phyloP scores from a whole-genome alignment of 768 basidiomycete genomes.

The Trametes sanguinea region DNA sequence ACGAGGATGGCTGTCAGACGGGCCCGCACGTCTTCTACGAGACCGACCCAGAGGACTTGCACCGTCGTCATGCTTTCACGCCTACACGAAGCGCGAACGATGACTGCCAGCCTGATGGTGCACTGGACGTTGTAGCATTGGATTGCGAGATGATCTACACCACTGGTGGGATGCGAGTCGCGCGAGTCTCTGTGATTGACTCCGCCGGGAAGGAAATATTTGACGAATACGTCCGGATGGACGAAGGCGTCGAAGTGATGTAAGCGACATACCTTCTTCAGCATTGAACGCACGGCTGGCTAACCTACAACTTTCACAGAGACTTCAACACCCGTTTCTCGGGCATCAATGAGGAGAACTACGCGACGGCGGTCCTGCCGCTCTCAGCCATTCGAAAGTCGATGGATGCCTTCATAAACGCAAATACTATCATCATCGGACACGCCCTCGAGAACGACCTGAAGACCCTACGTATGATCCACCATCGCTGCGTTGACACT shows the following conservation, averaged over 20 bases:
- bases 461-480: constrained; percentile 85
- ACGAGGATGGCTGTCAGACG: constrained; percentile 67
- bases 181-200: constrained; percentile 88
- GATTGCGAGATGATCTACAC: constrained; percentile 99
- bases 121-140: constrained; percentile 79
- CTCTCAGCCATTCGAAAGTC: constrained; percentile 66
- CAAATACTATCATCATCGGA: constrained; percentile 86
- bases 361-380: constrained; percentile 63
- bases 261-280: constrained; percentile 28
- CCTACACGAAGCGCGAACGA: constrained; percentile 33
- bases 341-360: constrained; percentile 64
- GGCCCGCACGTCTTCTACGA: constrained; percentile 95
- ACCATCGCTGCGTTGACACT: constrained; percentile 85
- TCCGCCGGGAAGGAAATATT: constrained; percentile 71
- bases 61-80: constrained; percentile 77
- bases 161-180: constrained; percentile 89
- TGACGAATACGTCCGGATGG: constrained; percentile 82
- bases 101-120: constrained; percentile 35
- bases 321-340: constrained; percentile 94
- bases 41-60: constrained; percentile 60
- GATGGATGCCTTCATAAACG: constrained; percentile 69
- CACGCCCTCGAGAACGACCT: constrained; percentile 94
- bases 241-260: constrained; percentile 79
- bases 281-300: neutral
- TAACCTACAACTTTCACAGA: constrained; percentile 41